These are phyloP conservation scores for Cystobasidium slooffiae DNA, from an alignment of 1,284 basidiomycete species.

Conservation along the genomic window DNA sequence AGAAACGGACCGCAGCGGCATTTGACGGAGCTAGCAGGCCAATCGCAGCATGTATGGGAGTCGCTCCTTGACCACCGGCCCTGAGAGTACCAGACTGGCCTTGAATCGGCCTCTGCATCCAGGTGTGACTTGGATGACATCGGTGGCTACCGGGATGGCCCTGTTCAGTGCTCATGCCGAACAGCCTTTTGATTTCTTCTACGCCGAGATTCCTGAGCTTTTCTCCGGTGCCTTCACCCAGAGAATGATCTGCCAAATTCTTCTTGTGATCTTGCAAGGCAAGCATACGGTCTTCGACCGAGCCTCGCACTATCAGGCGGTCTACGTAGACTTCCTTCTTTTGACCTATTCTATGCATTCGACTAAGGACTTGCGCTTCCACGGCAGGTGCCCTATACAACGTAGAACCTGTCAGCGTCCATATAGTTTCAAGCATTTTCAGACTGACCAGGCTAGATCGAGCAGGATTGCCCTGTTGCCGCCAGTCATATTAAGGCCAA, in stretches of 20 bases:
- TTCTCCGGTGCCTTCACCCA: slow-evolving; percentile 46
- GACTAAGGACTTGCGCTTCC: slow-evolving; percentile 69
- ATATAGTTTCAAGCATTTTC: slow-evolving; percentile 46
- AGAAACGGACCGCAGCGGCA: no score
- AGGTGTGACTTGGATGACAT: background rate
- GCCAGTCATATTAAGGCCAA: slow-evolving; percentile 51
- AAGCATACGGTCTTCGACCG: slow-evolving; percentile 58
- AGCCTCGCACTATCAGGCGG: slow-evolving; percentile 54
- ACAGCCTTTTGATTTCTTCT: slow-evolving; percentile 21
- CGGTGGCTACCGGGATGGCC: background rate
- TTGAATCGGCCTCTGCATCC: background rate
- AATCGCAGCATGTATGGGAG: no score
- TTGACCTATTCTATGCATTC: slow-evolving; percentile 67
- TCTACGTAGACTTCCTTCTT: slow-evolving; percentile 59
- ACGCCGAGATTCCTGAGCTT: slow-evolving; percentile 47
- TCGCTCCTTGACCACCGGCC: no score
- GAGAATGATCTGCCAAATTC: slow-evolving; percentile 45
- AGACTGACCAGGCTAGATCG: slow-evolving; percentile 64
- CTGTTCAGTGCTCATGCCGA: slow-evolving; percentile 7
- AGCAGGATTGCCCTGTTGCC: slow-evolving; percentile 63
- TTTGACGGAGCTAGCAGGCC: no score
- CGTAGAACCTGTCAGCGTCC: slow-evolving; percentile 61
- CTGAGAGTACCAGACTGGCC: background rate
- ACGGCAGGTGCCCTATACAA: slow-evolving; percentile 64
- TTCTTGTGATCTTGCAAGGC: slow-evolving; percentile 54